phyloP scores from a whole-genome alignment of 306 rosid species.

The Prunus fruticosa region DNA sequence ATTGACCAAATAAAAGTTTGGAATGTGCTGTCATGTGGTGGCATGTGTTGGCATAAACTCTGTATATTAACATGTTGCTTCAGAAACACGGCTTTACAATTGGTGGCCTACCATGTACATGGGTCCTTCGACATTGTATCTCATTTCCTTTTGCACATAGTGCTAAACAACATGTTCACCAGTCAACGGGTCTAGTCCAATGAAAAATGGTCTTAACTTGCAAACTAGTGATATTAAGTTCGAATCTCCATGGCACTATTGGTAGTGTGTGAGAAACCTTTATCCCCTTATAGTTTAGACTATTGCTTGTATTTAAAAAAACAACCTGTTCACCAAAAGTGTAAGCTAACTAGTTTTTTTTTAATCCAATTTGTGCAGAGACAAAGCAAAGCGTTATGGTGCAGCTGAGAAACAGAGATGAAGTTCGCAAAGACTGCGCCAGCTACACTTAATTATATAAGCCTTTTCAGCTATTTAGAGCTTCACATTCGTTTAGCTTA shows the following conservation, averaged over 20 bases:
- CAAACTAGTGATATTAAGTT: no score
- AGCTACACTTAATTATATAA: not conserved
- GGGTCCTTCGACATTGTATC: not conserved
- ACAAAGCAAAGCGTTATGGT: not conserved
- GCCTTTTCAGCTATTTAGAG: not conserved
- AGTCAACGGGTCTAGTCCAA: accelerated
- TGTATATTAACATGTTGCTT: not conserved
- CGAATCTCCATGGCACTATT: accelerated
- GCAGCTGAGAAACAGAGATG: not conserved
- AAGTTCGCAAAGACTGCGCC: not conserved
- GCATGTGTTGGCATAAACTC: not conserved
- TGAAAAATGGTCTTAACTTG: no score
- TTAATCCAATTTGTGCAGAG: not conserved
- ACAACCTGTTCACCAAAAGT: no score
- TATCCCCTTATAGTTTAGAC: no score
- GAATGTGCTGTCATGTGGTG: conserved; percentile 4
- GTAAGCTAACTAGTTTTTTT: no score
- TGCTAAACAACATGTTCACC: no score
- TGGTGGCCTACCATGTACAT: not conserved
- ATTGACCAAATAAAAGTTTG: not conserved
- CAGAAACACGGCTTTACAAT: not conserved
- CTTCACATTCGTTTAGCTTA: not conserved
- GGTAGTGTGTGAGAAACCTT: no score
- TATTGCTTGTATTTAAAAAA: no score
- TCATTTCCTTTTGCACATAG: no score